Percentiles rank a stretch among this genome's conserved stretches.
Evolutionary conservation across 495 filamentous ascomycete species (phyloP).

Genomic region (Lophiotrema nucula): DNA sequence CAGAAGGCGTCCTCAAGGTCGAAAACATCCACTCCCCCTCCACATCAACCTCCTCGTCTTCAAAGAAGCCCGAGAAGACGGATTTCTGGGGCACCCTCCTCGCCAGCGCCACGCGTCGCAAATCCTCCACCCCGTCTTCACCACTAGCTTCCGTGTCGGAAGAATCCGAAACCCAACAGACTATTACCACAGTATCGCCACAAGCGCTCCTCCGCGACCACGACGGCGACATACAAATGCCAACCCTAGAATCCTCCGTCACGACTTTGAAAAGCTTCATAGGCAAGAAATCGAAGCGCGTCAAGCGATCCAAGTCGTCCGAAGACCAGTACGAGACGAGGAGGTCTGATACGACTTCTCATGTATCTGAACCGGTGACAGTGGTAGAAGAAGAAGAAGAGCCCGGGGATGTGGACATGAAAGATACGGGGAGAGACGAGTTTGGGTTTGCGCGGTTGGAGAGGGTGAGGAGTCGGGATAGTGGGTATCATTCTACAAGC

Average conservation of each 20-base stretch:
- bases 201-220: too few species aligned
- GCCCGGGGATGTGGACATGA: too few species aligned
- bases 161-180: background rate
- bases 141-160: conserved; percentile 8
- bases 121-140: conserved; percentile 5
- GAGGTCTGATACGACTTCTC: too few species aligned
- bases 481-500: conserved; percentile 13
- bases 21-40: conserved; percentile 19
- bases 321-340: too few species aligned
- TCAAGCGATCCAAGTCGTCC: too few species aligned
- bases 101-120: conserved; percentile 25
- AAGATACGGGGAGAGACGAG: too few species aligned
- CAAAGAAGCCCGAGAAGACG: conserved; percentile 15
- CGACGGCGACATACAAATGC: too few species aligned
- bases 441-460: conserved; percentile 17
- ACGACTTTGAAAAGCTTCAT: too few species aligned
- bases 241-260: too few species aligned
- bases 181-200: too few species aligned
- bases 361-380: too few species aligned
- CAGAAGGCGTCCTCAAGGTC: conserved; percentile 16
- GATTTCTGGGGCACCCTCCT: conserved; percentile 34
- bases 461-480: conserved; percentile 25
- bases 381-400: background rate
- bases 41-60: background rate
- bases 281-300: too few species aligned